These are phyloP conservation scores for Erysimum cheiranthoides DNA, from an alignment of 345 rosid species.

Conservation along the genomic window DNA sequence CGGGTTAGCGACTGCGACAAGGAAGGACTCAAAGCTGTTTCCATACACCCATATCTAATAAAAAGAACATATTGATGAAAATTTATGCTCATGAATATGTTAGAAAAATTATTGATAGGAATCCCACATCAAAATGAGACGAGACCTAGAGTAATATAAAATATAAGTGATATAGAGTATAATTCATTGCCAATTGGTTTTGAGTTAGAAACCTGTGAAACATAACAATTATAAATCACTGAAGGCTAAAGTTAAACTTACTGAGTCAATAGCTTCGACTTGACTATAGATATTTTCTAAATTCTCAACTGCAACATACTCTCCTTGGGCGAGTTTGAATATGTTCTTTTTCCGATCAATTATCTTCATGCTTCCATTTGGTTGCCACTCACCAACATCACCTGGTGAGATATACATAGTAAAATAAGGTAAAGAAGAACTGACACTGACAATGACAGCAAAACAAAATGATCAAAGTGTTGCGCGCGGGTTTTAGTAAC, in stretches of 20 bases:
- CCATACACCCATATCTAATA: conserved; percentile 85
- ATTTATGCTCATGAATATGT: conserved; percentile 11
- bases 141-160: neutral
- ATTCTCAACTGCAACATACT: conserved; percentile 89
- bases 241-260: conserved; percentile 28
- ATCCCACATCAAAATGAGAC: neutral
- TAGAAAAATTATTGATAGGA: neutral
- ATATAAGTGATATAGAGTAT: neutral
- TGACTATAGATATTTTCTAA: conserved; percentile 75
- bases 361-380: conserved; percentile 85
- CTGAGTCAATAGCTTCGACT: conserved; percentile 68
- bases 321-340: conserved; percentile 94
- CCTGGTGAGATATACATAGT: conserved; percentile 49
- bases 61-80: conserved; percentile 21
- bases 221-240: neutral
- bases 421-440: neutral
- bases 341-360: conserved; percentile 88
- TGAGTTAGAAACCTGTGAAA: neutral
- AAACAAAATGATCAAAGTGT: neutral
- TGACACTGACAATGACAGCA: neutral
- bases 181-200: neutral
- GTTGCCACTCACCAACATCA: conserved; percentile 94
- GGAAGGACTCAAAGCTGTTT: conserved; percentile 82
- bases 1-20: conserved; percentile 73
- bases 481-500: conserved; percentile 40